A percentile compares a stretch with the other conserved stretches of the same genome.
Evolutionary conservation across 768 basidiomycete species (phyloP).

Genomic region (Boletus sp.): DNA sequence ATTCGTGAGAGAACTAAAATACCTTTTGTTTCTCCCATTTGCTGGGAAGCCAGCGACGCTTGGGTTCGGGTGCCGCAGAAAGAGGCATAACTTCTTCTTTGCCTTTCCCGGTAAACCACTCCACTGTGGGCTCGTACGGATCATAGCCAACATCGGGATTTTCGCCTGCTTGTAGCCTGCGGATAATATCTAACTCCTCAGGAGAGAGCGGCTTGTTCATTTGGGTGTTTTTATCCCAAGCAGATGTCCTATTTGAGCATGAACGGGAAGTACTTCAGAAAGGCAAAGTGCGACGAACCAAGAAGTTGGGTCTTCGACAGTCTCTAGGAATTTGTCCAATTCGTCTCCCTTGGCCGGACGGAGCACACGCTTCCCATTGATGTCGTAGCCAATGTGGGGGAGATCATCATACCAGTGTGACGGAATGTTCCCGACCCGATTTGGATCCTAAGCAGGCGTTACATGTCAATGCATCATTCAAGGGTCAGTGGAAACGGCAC

Average conservation of each 20-base stretch:
- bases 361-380: slow-evolving; percentile 90
- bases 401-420: slow-evolving; percentile 99
- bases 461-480: slow-evolving; percentile 2
- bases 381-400: slow-evolving; percentile 97
- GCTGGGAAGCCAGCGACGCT: slow-evolving; percentile 93
- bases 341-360: slow-evolving; percentile 95
- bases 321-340: slow-evolving; percentile 92
- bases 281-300: slow-evolving; percentile 55
- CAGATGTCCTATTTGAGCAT: slow-evolving; percentile 66
- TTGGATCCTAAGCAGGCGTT: slow-evolving; percentile 62
- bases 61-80: slow-evolving; percentile 88
- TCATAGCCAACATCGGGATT: slow-evolving; percentile 88
- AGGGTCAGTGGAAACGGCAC: neutral
- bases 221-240: slow-evolving; percentile 85
- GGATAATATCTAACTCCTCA: slow-evolving; percentile 94
- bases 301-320: slow-evolving; percentile 85
- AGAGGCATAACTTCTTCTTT: slow-evolving; percentile 95
- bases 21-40: slow-evolving; percentile 99
- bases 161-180: slow-evolving; percentile 84
- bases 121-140: slow-evolving; percentile 89
- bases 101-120: slow-evolving; percentile 97
- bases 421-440: slow-evolving; percentile 91
- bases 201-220: slow-evolving; percentile 80
- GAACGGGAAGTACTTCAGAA: neutral
- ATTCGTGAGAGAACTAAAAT: slow-evolving; percentile 2